A percentile compares a stretch with the other conserved stretches of the same genome.
Conservation (phyloP, 441 rosid genomes). For the Populus trichocarpa region DNA sequence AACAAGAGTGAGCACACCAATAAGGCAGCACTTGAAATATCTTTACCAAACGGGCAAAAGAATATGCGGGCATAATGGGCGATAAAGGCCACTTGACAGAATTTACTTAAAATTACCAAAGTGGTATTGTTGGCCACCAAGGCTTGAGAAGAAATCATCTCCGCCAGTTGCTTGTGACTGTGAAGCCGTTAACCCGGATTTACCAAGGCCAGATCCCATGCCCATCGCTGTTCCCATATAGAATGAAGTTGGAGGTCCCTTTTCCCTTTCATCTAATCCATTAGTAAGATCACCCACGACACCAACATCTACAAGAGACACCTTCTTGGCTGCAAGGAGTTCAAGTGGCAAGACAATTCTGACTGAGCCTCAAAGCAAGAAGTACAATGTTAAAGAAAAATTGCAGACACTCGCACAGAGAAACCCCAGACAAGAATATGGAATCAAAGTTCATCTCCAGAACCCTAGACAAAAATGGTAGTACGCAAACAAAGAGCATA, state of each 20-base stretch:
- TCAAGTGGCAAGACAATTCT: constrained; percentile 9
- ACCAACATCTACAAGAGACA: constrained; percentile 80
- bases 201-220: constrained; percentile 70
- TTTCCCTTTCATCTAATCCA: constrained; percentile 57
- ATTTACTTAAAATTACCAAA: constrained; percentile 58
- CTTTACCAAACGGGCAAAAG: constrained; percentile 17
- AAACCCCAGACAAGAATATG: not conserved
- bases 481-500: not conserved
- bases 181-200: constrained; percentile 43
- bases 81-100: constrained; percentile 1
- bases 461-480: not conserved
- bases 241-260: constrained; percentile 54
- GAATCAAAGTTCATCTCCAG: not conserved
- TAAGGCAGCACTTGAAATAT: not conserved
- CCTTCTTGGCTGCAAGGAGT: constrained; percentile 81
- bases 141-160: constrained; percentile 73
- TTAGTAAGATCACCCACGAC: constrained; percentile 60
- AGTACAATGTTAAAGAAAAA: not conserved
- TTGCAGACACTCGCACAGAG: not conserved
- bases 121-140: constrained; percentile 61
- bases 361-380: not conserved
- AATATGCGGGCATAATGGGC: constrained; percentile 10
- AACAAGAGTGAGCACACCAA: constrained; percentile 18
- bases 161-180: constrained; percentile 38
- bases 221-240: constrained; percentile 95